Evolutionary conservation across 495 filamentous ascomycete species (phyloP).

Genomic region (Penicillium daleae): DNA sequence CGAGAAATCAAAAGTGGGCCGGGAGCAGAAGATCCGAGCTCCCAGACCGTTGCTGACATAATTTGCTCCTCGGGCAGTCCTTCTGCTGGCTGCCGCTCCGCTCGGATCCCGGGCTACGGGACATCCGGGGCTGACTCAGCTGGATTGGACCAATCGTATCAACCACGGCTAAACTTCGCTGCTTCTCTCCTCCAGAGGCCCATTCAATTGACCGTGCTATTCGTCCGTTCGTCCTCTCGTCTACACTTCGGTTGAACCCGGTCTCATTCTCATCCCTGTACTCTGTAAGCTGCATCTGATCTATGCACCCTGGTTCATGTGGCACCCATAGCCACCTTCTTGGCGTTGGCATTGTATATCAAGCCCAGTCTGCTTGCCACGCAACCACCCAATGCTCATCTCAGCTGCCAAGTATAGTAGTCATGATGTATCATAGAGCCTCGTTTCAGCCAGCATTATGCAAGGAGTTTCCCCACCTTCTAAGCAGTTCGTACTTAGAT

Average conservation of each 20-base stretch:
- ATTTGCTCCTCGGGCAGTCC: background rate
- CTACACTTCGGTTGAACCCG: background rate
- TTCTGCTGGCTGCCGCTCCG: background rate
- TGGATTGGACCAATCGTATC: background rate
- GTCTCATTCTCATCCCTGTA: background rate
- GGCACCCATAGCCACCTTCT: background rate
- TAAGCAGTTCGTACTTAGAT: background rate
- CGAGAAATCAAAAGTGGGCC: slow-evolving; percentile 15
- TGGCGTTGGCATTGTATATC: background rate
- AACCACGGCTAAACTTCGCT: background rate
- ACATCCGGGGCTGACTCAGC: slow-evolving; percentile 3
- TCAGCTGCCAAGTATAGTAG: background rate
- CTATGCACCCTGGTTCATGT: background rate
- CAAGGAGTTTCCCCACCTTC: background rate
- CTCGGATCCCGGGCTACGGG: slow-evolving; percentile 6
- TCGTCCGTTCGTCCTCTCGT: slow-evolving; percentile 1
- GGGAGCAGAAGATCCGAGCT: slow-evolving; percentile 10
- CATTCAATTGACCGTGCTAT: background rate
- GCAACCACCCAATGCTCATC: background rate
- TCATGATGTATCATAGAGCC: background rate
- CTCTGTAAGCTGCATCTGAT: slow-evolving; percentile 2
- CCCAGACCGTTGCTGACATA: background rate
- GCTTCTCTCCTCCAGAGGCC: background rate
- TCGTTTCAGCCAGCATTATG: background rate
- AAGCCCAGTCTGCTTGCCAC: background rate